Evolutionary conservation across 2,329 filamentous ascomycete species (phyloP), one percentile per base, ranked within the genome.

Genomic region (Sporothrix pallida): DNA sequence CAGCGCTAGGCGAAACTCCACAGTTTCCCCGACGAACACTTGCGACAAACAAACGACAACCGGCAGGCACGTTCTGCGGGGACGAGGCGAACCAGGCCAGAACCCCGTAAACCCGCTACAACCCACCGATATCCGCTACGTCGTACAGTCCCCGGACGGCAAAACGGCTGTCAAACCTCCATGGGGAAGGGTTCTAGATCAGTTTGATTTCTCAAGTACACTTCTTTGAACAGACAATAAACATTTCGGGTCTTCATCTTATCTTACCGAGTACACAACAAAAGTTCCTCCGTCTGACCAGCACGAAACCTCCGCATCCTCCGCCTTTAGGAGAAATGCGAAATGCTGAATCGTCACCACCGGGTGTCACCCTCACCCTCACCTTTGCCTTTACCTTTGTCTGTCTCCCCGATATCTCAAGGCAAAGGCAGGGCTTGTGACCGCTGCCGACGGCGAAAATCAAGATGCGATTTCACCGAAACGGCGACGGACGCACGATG

Each of bases 391-490:
- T 37, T 37, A 7, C 31, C 31, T 37, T 5, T 37, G 23, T 26
- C 23, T 26, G 9, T 4, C 20, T 54, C 54, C 54, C 54, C 54
- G 20, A 58, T 58, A 58, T 23, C 54, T 23, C 54, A 58, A 58
- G 23, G 54, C 20, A 3, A 20, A 10, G 56, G 56, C 56, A 58
- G 56, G 23, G 56, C 56, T 12, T 58, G 56, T 58, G 56, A 58
- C 13, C 56, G 56, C 13, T 58, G 56, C 56, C 56, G 56, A 58
- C 56, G 56, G 56, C 23, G 56, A 58, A 58, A 58, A 31, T 58
- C 56, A 2, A 58, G 56, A 13, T 58, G 56, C 31, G 56, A 58
- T 58, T 58, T 63, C 60, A 44, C 42, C 60, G 60, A 63, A 9
- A 31, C 60, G 15, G 42, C 20, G 8, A 31, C 60, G 15, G 42